phyloP scores from a whole-genome alignment of 257 asterid genomes.

The Solanum rostratum region DNA sequence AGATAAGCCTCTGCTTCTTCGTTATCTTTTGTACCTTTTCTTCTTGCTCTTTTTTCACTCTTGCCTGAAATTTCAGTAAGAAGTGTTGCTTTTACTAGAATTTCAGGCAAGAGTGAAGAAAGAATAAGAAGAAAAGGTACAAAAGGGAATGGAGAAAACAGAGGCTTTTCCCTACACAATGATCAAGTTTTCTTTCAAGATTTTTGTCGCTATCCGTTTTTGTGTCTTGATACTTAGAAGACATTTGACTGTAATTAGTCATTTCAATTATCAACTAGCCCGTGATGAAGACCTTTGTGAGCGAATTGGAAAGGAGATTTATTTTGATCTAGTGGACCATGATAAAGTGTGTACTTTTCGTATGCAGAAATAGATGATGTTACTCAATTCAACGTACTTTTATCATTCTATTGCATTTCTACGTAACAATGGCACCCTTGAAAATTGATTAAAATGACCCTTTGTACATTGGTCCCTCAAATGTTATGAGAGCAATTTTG shows the following conservation, averaged over 20 bases:
- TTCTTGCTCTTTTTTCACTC: conserved; percentile 62
- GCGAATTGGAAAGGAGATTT: conserved; percentile 65
- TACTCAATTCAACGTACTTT: conserved; percentile 53
- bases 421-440: no score
- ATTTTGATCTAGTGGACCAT: conserved; percentile 87
- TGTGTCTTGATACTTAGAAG: background rate
- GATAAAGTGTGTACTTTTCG: conserved; percentile 63
- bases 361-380: conserved; percentile 57
- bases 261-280: conserved; percentile 42
- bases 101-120: conserved; percentile 52
- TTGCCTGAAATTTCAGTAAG: conserved; percentile 23
- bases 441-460: no score
- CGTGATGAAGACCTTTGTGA: conserved; percentile 59
- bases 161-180: conserved; percentile 72
- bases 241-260: background rate
- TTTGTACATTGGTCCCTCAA: no score
- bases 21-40: conserved; percentile 58
- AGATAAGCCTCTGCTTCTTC: conserved; percentile 72
- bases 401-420: background rate
- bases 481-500: no score
- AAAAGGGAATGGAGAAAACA: conserved; percentile 56
- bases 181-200: conserved; percentile 39
- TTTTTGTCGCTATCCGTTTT: background rate
- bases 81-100: no score
- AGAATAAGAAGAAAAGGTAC: conserved; percentile 65